Evolutionary conservation across 805 yeast species (phyloP), one percentile per base, ranked within the genome.

Genomic region (Nakazawaea populi): DNA sequence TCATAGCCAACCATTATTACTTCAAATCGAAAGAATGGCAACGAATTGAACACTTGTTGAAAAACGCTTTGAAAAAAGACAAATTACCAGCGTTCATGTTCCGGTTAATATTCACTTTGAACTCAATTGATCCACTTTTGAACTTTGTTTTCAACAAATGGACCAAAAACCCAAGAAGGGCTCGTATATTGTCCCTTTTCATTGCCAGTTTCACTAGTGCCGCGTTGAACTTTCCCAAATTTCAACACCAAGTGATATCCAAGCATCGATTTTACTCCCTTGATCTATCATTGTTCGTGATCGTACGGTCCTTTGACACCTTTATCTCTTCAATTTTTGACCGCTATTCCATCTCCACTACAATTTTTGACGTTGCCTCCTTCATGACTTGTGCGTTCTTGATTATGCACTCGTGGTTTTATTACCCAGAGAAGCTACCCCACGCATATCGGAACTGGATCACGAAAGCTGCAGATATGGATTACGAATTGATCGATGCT

Each of bases 391-490:
- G 70, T 12, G 58, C 68, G 47, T 49, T 62, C n/a, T 58, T 63
- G 24, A 68, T 70, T 46, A 70, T 70, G 74, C 65, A 53, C 51
- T 54, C 67, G 11, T 70, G 73, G 73, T 70, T 70, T 51, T 70
- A 55, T 38, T 46, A 46, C 47, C 79, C 77, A 3, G 63, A 66
- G 8, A 54, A 60, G 30, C 62, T 75, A 38, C 75, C 77, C n/a
- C 71, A 69, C 5, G 67, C 75, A 6, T 75, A 76, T 55, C 60
- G 66, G 30, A 62, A 63, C 47, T 75, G 80, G 80, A 75, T 75
- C 56, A 73, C 80, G 4, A 67, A 68, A 42, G 77, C 77, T 18
- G 79, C 80, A 6, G 65, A 69, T 49, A 72, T 75, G 74, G 79
- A 75, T 54, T 60, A 59, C 29, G 75, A 67, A 38, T 54, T 75